phyloP scores from a whole-genome alignment of 768 basidiomycete species.

The Gloeopeniophorella convolvens region DNA sequence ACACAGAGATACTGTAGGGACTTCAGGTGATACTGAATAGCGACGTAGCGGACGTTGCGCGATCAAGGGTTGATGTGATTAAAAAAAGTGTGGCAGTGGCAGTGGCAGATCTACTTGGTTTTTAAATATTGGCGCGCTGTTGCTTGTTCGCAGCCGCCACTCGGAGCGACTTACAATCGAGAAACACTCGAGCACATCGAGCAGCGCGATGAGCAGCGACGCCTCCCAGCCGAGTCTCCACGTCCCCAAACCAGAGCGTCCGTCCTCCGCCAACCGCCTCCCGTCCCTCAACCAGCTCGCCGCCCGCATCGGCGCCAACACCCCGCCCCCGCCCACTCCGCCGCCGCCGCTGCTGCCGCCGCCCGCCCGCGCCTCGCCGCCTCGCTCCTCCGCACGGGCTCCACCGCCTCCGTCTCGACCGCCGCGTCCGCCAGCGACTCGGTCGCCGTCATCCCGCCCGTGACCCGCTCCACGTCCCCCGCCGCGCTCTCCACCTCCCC shows the following conservation, averaged over 20 bases:
- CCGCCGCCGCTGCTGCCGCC: slow-evolving; percentile 30
- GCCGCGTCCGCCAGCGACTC: slow-evolving; percentile 46
- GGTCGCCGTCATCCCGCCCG: slow-evolving; percentile 56
- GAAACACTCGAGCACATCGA: too few relatives aligned
- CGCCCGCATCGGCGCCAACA: slow-evolving; percentile 58
- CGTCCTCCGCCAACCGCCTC: slow-evolving; percentile 36
- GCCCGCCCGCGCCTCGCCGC: slow-evolving; percentile 69
- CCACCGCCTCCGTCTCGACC: slow-evolving; percentile 35
- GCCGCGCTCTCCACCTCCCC: slow-evolving; percentile 42
- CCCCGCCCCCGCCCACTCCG: slow-evolving; percentile 2
- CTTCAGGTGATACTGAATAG: too few relatives aligned
- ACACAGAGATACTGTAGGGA: too few relatives aligned
- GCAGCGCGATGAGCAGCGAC: slow-evolving; percentile 19
- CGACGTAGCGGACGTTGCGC: too few relatives aligned
- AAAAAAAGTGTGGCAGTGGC: too few relatives aligned
- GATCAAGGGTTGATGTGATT: too few relatives aligned
- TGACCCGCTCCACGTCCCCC: slow-evolving; percentile 64
- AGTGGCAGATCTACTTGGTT: too few relatives aligned
- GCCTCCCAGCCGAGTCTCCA: slow-evolving; percentile 28
- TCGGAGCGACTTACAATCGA: too few relatives aligned
- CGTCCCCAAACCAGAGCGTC: slow-evolving; percentile 34
- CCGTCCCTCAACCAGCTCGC: slow-evolving; percentile 81
- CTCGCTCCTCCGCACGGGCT: slow-evolving; percentile 57
- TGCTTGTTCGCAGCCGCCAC: too few relatives aligned
- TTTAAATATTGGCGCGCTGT: too few relatives aligned